Base-by-base conservation (phyloP, 2,329 filamentous ascomycete genomes). In the Fusarium citri region DNA sequence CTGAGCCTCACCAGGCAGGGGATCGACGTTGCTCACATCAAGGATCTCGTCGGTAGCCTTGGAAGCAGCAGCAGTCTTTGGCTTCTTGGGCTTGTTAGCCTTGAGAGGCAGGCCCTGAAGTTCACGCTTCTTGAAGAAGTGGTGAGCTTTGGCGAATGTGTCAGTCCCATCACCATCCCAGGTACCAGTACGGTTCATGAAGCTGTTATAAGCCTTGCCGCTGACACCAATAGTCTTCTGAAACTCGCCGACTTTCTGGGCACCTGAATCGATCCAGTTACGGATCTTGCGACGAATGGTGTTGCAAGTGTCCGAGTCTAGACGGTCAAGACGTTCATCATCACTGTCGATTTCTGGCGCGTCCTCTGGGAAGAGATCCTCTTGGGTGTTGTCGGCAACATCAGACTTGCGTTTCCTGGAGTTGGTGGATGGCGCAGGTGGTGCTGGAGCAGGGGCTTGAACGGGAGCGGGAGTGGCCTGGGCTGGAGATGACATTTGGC, bases 101-200 rank as follows among this genome's bases (percentile, higher is more conserved):
- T 74, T 74, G 76, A 76, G 75, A 41, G 82, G 80, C 25, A 86
- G 74, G 2, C 84, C 85, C 30, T 81, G 78, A 31, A 84, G 70
- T 71, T 88, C 84, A 34, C 85, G 80, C 71, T 81, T 82, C 73
- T 83, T 83, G 79, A 89, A 89, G 75, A 82, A 85, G 16, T 42
- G 34, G 63, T 76, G 79, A 18, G 82, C 81, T 10, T 77, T 76
- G 7, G 37, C 28, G 67, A 80, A 83, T 3, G 77, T 77, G 56
- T 78, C 77, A 63, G 74, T 78, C 12, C 64, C 64, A 15, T 70
- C 63, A 31, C 83, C 82, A 11, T 80, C 76, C 63, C 78, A 75
- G 7, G 78, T 74, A 8, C 84, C 83, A 25, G 76, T 81, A 72
- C 82, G 81, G n/a, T 79, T 78, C 82, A 88, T 84, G 74, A 88